A percentile compares a stretch with the other conserved stretches of the same genome.
These are phyloP conservation scores for Leucogyrophana mollusca DNA, from an alignment of 768 basidiomycete species.

Conservation along the genomic window DNA sequence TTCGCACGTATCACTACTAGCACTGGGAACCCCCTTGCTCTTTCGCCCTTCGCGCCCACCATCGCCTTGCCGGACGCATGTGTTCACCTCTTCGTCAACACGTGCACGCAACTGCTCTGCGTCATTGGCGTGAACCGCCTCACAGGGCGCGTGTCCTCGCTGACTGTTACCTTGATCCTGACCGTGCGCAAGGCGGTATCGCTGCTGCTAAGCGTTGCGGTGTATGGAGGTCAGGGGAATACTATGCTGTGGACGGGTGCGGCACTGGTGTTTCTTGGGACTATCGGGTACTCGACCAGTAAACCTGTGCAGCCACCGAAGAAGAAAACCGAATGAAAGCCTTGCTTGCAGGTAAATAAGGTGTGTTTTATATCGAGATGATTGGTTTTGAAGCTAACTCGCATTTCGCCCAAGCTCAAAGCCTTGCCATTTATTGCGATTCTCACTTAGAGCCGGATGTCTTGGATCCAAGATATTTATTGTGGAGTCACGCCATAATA, in stretches of 20 bases:
- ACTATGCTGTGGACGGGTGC: conserved; percentile 70
- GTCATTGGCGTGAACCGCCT: conserved; percentile 85
- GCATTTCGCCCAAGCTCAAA: too few species aligned
- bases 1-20: conserved; percentile 12
- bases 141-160: conserved; percentile 69
- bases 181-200: conserved; percentile 82
- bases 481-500: too few species aligned
- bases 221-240: conserved; percentile 40
- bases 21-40: conserved; percentile 11
- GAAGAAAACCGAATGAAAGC: conserved; percentile 17
- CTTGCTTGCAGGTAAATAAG: too few species aligned
- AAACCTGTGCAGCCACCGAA: conserved; percentile 12
- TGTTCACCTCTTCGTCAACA: conserved; percentile 69
- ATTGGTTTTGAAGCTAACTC: too few species aligned
- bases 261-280: conserved; percentile 65
- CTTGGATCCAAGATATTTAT: too few species aligned
- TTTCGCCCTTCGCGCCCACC: conserved; percentile 26
- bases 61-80: conserved; percentile 55
- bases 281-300: conserved; percentile 57
- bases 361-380: too few species aligned
- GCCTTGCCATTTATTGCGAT: too few species aligned
- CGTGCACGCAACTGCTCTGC: conserved; percentile 82
- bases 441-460: too few species aligned
- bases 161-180: conserved; percentile 78
- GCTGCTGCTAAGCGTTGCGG: conserved; percentile 64